phyloP scores from a whole-genome alignment of 23 red algal species.

The Gracilaria domingensis region DNA sequence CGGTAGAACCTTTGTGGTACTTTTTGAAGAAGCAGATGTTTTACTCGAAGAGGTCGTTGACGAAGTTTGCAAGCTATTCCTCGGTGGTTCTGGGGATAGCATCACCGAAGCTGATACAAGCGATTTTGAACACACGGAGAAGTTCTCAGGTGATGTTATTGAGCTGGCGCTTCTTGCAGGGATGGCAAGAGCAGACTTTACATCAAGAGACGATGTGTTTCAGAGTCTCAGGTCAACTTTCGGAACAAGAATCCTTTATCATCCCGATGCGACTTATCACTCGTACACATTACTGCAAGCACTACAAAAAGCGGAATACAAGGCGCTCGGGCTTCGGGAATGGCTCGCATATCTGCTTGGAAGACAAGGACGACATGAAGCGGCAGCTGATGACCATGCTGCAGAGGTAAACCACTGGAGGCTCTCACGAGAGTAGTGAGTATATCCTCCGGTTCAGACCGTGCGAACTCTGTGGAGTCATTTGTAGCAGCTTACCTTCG shows the following conservation, averaged over 20 bases:
- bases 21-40: conserved; percentile 60
- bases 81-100: conserved; percentile 8
- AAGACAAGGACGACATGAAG: conserved; percentile 65
- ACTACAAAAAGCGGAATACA: conserved; percentile 48
- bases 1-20: conserved; percentile 20
- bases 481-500: conserved; percentile 61
- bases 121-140: conserved; percentile 45
- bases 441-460: conserved; percentile 33
- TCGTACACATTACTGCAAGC: conserved; percentile 66
- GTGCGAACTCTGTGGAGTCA: conserved; percentile 23
- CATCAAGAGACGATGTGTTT: conserved; percentile 34
- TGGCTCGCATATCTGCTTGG: conserved; percentile 60
- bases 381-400: conserved; percentile 64
- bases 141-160: conserved; percentile 46
- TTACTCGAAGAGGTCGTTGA: conserved; percentile 28
- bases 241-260: conserved; percentile 38
- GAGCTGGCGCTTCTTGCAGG: conserved; percentile 52
- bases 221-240: conserved; percentile 38
- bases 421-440: conserved; percentile 48
- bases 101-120: conserved; percentile 33
- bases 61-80: conserved; percentile 7
- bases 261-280: conserved; percentile 37
- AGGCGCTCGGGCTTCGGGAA: conserved; percentile 59
- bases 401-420: conserved; percentile 59
- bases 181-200: conserved; percentile 49